phyloP scores from a whole-genome alignment of 1,284 basidiomycete genomes.

The Irpex sp. region DNA sequence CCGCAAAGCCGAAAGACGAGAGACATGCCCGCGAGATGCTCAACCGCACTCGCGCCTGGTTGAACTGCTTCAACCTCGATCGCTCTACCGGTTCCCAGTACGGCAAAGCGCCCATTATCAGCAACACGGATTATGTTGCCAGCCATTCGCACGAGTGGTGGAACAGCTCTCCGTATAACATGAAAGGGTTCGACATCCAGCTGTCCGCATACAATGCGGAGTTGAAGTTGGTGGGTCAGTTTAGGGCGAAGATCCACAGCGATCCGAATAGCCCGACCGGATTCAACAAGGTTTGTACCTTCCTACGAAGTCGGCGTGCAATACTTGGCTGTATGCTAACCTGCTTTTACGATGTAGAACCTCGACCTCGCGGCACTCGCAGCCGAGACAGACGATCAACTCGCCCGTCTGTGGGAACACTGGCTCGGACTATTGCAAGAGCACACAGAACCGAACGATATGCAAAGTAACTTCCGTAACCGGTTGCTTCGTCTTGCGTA shows the following conservation, averaged over 20 bases:
- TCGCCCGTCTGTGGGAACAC: slow-evolving; percentile 44
- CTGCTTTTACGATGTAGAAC: slow-evolving; percentile 31
- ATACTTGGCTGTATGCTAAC: background rate
- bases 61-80: slow-evolving; percentile 83
- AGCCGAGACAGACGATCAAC: slow-evolving; percentile 57
- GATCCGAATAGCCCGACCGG: slow-evolving; percentile 70
- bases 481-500: slow-evolving; percentile 60
- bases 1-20: slow-evolving; percentile 63
- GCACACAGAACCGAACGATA: slow-evolving; percentile 44
- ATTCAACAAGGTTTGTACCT: slow-evolving; percentile 53
- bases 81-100: slow-evolving; percentile 78
- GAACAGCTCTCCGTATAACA: slow-evolving; percentile 58
- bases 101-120: slow-evolving; percentile 75
- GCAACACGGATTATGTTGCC: slow-evolving; percentile 68
- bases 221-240: slow-evolving; percentile 56
- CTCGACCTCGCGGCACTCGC: slow-evolving; percentile 61
- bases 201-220: slow-evolving; percentile 69
- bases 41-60: slow-evolving; percentile 83
- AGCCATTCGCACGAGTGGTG: slow-evolving; percentile 74
- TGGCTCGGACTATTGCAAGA: slow-evolving; percentile 49
- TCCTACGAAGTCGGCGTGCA: background rate
- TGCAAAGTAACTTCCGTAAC: slow-evolving; percentile 54
- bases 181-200: slow-evolving; percentile 72
- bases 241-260: slow-evolving; percentile 59
- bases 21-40: slow-evolving; percentile 75